Base-by-base conservation (phyloP, 2,329 filamentous ascomycete genomes). In the Exophiala sp. region DNA sequence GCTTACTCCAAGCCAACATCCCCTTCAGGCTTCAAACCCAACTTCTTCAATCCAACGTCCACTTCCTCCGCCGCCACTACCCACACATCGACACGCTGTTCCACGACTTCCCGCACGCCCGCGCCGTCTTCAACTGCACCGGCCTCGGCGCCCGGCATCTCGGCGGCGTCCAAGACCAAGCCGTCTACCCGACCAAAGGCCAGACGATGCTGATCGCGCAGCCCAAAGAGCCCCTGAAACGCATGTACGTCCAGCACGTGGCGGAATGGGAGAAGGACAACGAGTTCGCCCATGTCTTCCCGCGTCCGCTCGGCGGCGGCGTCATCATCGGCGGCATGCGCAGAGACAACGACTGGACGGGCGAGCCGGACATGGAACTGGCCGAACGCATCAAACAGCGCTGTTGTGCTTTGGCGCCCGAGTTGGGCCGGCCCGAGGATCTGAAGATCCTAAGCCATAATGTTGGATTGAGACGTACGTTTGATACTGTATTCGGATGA, bases 241-340 rank as follows among this genome's bases (percentile, higher is more conserved):
- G 93, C 85, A 66, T 79, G 39, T 77, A 77, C 6, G 75, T 78
- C 11, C 88, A 83, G 16, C 14, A 18, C 14, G 8, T 85, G 85
- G 37, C 84, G 81, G 0, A 83, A 87, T 41, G 85, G 91, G 71
- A 73, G 0, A 81, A 85, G 91, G 71, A 73, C 0, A 81, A 83
- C 24, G 88, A 95, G 67, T 72, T 83, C 4, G 71, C 79, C 48
- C 95, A 95, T 65, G 75, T 85, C 41, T 95, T 95, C 88, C 81
- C 81, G 61, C 78, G 89, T 21, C 86, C 88, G 1, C 62, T 64
- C 37, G 78, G 81, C 11, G 89, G 89, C 14, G 89, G 89, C 8
- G 91, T 86, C 0, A 76, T 95, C 35, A 71, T 95, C 2, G 89
- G 89, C n/a, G 89, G 89, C 1, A 90, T 83, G 38, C 85, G 93